These are phyloP conservation scores for Zarea fungicola DNA, from an alignment of 2,329 filamentous ascomycete genomes.

Conservation along the genomic window DNA sequence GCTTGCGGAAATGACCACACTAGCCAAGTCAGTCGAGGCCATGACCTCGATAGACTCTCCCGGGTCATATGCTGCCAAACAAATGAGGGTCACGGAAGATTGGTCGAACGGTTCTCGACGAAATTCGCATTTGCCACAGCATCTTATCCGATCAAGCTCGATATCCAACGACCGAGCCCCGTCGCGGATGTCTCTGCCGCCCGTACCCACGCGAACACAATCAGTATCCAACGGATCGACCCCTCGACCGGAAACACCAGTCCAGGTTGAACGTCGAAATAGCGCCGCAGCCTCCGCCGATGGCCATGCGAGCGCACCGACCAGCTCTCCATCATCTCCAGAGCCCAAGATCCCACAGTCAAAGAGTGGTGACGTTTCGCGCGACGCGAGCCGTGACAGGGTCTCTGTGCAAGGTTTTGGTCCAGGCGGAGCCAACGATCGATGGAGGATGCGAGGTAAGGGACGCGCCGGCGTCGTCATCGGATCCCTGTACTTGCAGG, in stretches of 20 bases:
- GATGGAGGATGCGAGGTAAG: slow-evolving; percentile 74
- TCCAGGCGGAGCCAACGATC: slow-evolving; percentile 65
- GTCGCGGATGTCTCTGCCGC: slow-evolving; percentile 78
- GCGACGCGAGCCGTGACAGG: slow-evolving; percentile 49
- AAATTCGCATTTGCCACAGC: slow-evolving; percentile 47
- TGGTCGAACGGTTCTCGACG: slow-evolving; percentile 38
- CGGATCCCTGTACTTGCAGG: slow-evolving; percentile 80
- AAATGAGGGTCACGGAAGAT: slow-evolving; percentile 39
- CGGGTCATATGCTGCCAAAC: slow-evolving; percentile 42
- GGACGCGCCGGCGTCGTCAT: slow-evolving; percentile 74
- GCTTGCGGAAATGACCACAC: slow-evolving; percentile 68
- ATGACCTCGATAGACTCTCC: slow-evolving; percentile 75
- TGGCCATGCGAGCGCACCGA: slow-evolving; percentile 33
- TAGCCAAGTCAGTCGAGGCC: slow-evolving; percentile 67
- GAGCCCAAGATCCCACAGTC: slow-evolving; percentile 34
- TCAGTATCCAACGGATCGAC: slow-evolving; percentile 42
- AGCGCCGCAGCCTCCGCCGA: slow-evolving; percentile 46
- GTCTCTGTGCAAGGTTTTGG: slow-evolving; percentile 69
- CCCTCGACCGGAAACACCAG: slow-evolving; percentile 42
- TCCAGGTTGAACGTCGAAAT: slow-evolving; percentile 41
- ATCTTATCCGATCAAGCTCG: slow-evolving; percentile 48
- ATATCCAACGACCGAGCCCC: slow-evolving; percentile 55
- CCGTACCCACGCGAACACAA: slow-evolving; percentile 45
- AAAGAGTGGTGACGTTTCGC: slow-evolving; percentile 38
- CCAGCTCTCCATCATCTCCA: slow-evolving; percentile 34